These are phyloP conservation scores for Abrus precatorius DNA, from an alignment of 306 rosid genomes.

Conservation along the genomic window DNA sequence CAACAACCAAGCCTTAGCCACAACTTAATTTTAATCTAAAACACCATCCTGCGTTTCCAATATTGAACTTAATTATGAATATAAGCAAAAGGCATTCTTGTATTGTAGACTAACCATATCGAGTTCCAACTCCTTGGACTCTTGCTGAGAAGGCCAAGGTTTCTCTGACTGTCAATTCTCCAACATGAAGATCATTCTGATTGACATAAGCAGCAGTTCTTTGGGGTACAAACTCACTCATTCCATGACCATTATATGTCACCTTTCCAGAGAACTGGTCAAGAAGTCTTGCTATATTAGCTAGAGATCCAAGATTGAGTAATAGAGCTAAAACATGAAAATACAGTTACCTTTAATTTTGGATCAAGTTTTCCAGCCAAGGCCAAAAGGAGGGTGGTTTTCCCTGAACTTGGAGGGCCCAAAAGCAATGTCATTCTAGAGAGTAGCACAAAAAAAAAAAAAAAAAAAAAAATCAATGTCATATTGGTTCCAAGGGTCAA, in stretches of 20 bases:
- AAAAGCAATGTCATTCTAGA: slow-evolving; percentile 78
- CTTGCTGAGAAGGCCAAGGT: slow-evolving; percentile 85
- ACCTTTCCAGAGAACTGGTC: slow-evolving; percentile 66
- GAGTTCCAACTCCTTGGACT: slow-evolving; percentile 82
- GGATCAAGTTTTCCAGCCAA: slow-evolving; percentile 78
- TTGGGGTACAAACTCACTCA: slow-evolving; percentile 82
- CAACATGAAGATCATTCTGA: slow-evolving; percentile 79
- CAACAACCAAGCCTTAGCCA: not conserved
- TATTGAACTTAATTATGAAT: slow-evolving; percentile 14
- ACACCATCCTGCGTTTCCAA: not conserved
- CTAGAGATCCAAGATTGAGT: slow-evolving; percentile 6
- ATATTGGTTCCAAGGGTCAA: not conserved
- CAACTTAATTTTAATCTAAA: not conserved
- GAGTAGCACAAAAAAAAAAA: not conserved
- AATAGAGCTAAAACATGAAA: not conserved
- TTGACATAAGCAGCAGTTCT: slow-evolving; percentile 80
- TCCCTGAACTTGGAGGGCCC: slow-evolving; percentile 92
- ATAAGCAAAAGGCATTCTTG: not conserved
- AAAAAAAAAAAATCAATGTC: not conserved
- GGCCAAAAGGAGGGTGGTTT: slow-evolving; percentile 76
- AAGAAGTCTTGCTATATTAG: slow-evolving; percentile 19
- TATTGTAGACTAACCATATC: slow-evolving; percentile 61
- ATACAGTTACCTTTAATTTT: slow-evolving; percentile 41
- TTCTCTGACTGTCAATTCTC: slow-evolving; percentile 84
- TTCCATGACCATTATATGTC: slow-evolving; percentile 70